Conservation (phyloP, 2,329 filamentous ascomycete genomes). For the Hymenoscyphus scutula region DNA sequence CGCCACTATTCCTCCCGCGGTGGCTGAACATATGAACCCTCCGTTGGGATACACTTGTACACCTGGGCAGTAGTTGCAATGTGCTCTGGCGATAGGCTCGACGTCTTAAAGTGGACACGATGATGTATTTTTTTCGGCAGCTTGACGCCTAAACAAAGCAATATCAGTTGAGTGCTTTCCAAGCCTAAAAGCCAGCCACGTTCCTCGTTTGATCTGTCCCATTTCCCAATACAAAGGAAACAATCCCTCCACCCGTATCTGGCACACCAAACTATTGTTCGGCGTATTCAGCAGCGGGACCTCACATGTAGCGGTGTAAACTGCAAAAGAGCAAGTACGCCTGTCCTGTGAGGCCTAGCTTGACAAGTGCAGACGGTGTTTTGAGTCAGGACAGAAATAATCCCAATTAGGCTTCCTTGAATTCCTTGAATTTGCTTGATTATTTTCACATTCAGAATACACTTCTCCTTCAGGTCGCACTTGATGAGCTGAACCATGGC, state of each 20-base stretch:
- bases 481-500: background rate
- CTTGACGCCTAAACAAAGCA: conserved; percentile 33
- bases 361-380: conserved; percentile 9
- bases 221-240: conserved; percentile 25
- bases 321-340: conserved; percentile 11
- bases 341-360: conserved; percentile 27
- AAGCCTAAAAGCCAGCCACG: conserved; percentile 14
- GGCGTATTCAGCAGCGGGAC: conserved; percentile 27
- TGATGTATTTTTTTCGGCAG: conserved; percentile 10
- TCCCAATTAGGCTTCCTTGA: background rate
- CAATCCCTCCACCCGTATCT: conserved; percentile 16
- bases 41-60: background rate
- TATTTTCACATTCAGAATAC: background rate
- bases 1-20: conserved; percentile 23
- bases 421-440: background rate
- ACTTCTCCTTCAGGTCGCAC: background rate
- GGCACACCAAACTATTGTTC: conserved; percentile 19
- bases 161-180: conserved; percentile 30
- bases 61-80: background rate
- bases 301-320: conserved; percentile 36
- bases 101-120: background rate
- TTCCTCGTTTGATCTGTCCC: conserved; percentile 28
- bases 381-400: conserved; percentile 19
- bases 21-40: conserved; percentile 17
- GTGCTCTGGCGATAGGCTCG: background rate